Evolutionary conservation across 768 basidiomycete species (phyloP).

Genomic region (Trametes maxima): DNA sequence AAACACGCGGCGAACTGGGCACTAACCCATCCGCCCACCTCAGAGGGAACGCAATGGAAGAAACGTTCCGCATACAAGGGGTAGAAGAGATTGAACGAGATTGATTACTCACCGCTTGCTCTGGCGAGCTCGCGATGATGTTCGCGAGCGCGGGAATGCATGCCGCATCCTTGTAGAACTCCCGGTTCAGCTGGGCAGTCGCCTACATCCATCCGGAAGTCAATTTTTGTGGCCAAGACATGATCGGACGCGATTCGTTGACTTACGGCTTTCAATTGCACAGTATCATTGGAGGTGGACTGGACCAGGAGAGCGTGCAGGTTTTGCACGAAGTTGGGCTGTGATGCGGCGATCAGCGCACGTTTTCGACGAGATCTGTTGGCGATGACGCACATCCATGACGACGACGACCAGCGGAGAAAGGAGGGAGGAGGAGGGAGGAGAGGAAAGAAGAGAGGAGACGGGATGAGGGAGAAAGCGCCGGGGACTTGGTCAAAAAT

Average conservation of each 20-base stretch:
- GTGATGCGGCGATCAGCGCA: constrained; percentile 12
- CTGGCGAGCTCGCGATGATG: constrained; percentile 84
- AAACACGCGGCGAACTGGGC: too few species aligned
- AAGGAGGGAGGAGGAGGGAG: constrained; percentile 6
- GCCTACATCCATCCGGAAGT: constrained; percentile 52
- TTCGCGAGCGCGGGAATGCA: constrained; percentile 91
- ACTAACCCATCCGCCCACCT: neutral
- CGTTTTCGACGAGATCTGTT: neutral
- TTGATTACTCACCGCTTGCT: constrained; percentile 66
- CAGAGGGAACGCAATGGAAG: neutral
- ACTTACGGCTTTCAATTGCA: constrained; percentile 84
- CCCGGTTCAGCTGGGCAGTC: constrained; percentile 86
- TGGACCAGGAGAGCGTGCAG: constrained; percentile 86
- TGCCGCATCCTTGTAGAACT: constrained; percentile 88
- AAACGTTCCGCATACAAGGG: neutral
- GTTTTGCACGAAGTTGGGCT: constrained; percentile 77
- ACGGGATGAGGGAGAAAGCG: constrained; percentile 12
- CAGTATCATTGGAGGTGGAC: constrained; percentile 86
- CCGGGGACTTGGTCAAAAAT: constrained; percentile 26
- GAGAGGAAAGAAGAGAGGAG: constrained; percentile 4
- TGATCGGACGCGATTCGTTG: constrained; percentile 17
- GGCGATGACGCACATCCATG: constrained; percentile 17
- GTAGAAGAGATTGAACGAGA: constrained; percentile 7
- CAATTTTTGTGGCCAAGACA: constrained; percentile 12
- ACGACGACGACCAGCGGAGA: constrained; percentile 1